These are phyloP conservation scores for Multifurca ochricompacta DNA, from an alignment of 768 basidiomycete genomes.

Conservation along the genomic window DNA sequence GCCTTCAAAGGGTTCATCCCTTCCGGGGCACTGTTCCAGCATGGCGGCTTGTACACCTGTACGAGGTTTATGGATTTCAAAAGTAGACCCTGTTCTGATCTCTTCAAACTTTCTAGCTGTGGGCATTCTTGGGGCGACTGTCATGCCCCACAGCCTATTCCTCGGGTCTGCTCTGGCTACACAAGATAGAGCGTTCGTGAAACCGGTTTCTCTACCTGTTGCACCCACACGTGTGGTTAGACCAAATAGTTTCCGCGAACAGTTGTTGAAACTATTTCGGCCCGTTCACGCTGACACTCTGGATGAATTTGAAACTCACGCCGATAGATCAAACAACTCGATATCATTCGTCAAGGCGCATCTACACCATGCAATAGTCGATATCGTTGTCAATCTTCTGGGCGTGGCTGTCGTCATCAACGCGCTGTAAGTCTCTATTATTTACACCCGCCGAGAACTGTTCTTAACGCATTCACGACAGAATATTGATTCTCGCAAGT, in stretches of 20 bases:
- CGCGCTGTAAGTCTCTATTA: conserved; percentile 47
- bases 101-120: conserved; percentile 4
- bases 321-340: conserved; percentile 49
- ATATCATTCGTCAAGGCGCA: conserved; percentile 52
- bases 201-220: not conserved
- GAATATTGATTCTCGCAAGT: conserved; percentile 75
- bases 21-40: conserved; percentile 13
- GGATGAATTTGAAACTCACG: conserved; percentile 12
- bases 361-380: conserved; percentile 55
- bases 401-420: conserved; percentile 88
- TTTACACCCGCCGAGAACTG: not conserved
- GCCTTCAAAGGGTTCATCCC: conserved; percentile 19
- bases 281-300: not conserved
- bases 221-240: not conserved
- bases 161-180: conserved; percentile 38
- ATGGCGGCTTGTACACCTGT: conserved; percentile 19
- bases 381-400: conserved; percentile 62
- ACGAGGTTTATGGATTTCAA: not conserved
- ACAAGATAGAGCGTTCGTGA: conserved; percentile 30
- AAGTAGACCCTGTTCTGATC: not conserved
- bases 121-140: conserved; percentile 33
- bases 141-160: conserved; percentile 43
- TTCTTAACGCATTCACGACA: conserved; percentile 25
- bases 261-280: conserved; percentile 1
- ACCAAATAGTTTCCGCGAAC: not conserved